A percentile compares a stretch with the other conserved stretches of the same genome.
Conservation (phyloP, 129 eudicot species). For the Dittrichia graveolens region DNA sequence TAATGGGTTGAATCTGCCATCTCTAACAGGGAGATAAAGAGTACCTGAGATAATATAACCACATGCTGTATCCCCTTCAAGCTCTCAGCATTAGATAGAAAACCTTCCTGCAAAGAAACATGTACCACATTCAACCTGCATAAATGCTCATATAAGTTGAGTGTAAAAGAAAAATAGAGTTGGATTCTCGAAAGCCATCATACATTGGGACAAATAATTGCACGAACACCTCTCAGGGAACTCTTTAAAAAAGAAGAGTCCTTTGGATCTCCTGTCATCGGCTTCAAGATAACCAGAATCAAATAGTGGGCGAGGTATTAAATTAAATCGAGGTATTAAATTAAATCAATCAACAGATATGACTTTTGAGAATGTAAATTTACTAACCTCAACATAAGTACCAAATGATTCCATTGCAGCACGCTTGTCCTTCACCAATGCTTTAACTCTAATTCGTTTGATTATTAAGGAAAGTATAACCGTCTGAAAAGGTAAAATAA, state of each 20-base stretch:
- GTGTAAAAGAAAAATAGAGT: constrained; percentile 11
- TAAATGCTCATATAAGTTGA: constrained; percentile 15
- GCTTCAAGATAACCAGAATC: constrained; percentile 44
- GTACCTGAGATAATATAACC: constrained; percentile 88
- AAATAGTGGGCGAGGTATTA: constrained; percentile 14
- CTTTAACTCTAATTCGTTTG: constrained; percentile 81
- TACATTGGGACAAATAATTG: constrained; percentile 86
- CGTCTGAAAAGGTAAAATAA: constrained; percentile 55
- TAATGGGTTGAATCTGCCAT: neutral
- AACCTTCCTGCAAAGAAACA: constrained; percentile 72
- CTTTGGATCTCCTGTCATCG: constrained; percentile 71
- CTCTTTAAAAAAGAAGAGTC: constrained; percentile 57
- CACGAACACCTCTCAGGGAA: constrained; percentile 80
- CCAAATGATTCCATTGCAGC: constrained; percentile 93
- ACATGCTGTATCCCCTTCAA: constrained; percentile 80
- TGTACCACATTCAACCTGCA: constrained; percentile 21
- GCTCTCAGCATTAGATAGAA: constrained; percentile 54
- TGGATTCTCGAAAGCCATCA: constrained; percentile 22
- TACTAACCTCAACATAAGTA: constrained; percentile 88
- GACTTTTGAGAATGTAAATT: neutral
- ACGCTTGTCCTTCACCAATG: constrained; percentile 87
- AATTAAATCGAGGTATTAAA: constrained; percentile 1
- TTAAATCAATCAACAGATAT: neutral
- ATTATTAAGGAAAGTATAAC: constrained; percentile 78
- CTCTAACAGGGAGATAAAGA: constrained; percentile 25